These are phyloP conservation scores for Pichia kluyveri DNA, from an alignment of 805 yeast genomes.

Conservation along the genomic window DNA sequence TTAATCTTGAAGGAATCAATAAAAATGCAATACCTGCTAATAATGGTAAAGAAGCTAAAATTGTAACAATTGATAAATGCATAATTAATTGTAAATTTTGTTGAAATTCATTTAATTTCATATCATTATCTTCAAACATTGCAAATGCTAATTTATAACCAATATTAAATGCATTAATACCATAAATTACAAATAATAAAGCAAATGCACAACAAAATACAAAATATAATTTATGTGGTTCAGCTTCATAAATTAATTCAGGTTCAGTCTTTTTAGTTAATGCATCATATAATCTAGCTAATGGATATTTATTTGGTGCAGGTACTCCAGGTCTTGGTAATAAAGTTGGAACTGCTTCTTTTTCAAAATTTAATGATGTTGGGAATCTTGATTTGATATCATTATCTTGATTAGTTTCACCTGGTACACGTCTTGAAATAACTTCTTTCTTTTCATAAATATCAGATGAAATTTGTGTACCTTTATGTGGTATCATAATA, in stretches of 20 bases:
- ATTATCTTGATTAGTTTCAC: slow-evolving; percentile 38
- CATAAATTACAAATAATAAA: slow-evolving; percentile 60
- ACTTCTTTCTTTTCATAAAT: slow-evolving; percentile 22
- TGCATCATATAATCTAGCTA: slow-evolving; percentile 53
- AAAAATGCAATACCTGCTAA: slow-evolving; percentile 32
- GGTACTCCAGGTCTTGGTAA: slow-evolving; percentile 77
- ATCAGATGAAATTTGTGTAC: slow-evolving; percentile 13
- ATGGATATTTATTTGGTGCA: slow-evolving; percentile 49
- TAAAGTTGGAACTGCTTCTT: slow-evolving; percentile 55
- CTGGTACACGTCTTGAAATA: slow-evolving; percentile 43
- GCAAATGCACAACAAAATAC: slow-evolving; percentile 61
- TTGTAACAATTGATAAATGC: slow-evolving; percentile 27
- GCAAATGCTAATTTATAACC: slow-evolving; percentile 21
- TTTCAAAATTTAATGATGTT: slow-evolving; percentile 48
- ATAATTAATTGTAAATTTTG: slow-evolving; percentile 16
- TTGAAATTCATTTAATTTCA: slow-evolving; percentile 19
- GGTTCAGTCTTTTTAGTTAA: slow-evolving; percentile 46
- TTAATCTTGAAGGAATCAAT: slow-evolving; percentile 57
- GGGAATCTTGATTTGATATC: slow-evolving; percentile 54
- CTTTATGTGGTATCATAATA: slow-evolving; percentile 4
- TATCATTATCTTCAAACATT: slow-evolving; percentile 24
- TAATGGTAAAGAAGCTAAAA: slow-evolving; percentile 34
- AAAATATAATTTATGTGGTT: slow-evolving; percentile 73
- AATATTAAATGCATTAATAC: slow-evolving; percentile 33
- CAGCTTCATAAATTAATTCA: slow-evolving; percentile 74